A percentile compares a stretch with the other conserved stretches of the same genome.
Evolutionary conservation across 2,329 filamentous ascomycete species (phyloP).

Genomic region (Talaromyces sp.): DNA sequence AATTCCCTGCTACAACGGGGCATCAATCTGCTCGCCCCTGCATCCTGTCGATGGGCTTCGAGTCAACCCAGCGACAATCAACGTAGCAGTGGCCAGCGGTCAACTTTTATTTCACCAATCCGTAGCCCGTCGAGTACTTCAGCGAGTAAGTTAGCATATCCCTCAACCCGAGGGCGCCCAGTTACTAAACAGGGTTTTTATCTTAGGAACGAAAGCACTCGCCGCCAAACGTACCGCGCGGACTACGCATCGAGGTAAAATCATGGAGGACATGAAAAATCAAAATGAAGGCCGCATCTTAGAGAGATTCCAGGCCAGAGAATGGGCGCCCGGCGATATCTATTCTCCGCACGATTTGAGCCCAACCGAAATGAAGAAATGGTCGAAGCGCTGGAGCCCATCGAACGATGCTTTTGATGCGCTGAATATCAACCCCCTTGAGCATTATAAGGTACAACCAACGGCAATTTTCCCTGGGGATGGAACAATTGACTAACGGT

Average conservation of each 20-base stretch:
- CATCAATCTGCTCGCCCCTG: neutral
- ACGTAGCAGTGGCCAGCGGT: neutral
- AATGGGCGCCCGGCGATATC: slow-evolving; percentile 75
- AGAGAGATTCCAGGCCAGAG: slow-evolving; percentile 53
- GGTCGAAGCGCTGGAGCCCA: slow-evolving; percentile 58
- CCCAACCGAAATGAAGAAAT: slow-evolving; percentile 75
- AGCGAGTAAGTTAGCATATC: neutral
- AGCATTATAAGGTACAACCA: slow-evolving; percentile 73
- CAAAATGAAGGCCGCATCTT: slow-evolving; percentile 38
- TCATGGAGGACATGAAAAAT: slow-evolving; percentile 36
- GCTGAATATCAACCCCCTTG: slow-evolving; percentile 72
- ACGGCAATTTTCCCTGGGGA: neutral
- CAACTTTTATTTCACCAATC: slow-evolving; percentile 9
- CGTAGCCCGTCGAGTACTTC: neutral
- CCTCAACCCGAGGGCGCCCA: neutral
- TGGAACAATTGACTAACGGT: neutral
- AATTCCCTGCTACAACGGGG: slow-evolving; percentile 1
- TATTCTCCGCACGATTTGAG: slow-evolving; percentile 88
- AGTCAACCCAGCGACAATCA: neutral
- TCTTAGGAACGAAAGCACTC: slow-evolving; percentile 23
- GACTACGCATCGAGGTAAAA: slow-evolving; percentile 31
- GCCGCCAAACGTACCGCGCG: slow-evolving; percentile 24
- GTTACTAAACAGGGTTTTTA: neutral
- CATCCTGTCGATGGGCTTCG: slow-evolving; percentile 17
- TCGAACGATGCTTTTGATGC: slow-evolving; percentile 73